These are phyloP conservation scores for Apiotrichum akiyoshidainum DNA, from an alignment of 1,284 basidiomycete genomes.

Conservation along the genomic window DNA sequence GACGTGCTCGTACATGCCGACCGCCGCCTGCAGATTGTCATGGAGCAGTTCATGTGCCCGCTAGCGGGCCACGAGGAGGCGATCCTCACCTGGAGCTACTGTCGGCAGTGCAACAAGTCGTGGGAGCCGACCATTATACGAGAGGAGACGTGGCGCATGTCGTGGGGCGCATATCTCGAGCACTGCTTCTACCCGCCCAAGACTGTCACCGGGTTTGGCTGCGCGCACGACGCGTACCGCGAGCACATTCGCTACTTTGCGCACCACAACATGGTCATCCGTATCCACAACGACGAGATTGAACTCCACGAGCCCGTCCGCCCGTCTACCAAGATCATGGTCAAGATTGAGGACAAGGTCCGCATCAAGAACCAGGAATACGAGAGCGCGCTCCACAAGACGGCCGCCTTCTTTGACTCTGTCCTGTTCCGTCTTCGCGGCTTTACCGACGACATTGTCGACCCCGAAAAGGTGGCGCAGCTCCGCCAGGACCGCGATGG, in stretches of 20 bases:
- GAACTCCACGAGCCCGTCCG: constrained; percentile 80
- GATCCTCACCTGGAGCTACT: constrained; percentile 90
- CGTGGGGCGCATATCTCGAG: constrained; percentile 51
- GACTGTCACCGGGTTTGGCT: constrained; percentile 62
- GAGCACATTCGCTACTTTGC: constrained; percentile 94
- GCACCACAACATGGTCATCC: constrained; percentile 63
- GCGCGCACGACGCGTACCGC: constrained; percentile 89
- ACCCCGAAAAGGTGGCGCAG: constrained; percentile 43
- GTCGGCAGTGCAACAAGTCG: constrained; percentile 72
- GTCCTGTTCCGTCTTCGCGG: constrained; percentile 51
- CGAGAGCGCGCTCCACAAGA: constrained; percentile 69
- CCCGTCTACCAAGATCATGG: constrained; percentile 80
- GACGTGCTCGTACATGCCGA: constrained; percentile 86
- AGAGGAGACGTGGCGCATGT: constrained; percentile 74
- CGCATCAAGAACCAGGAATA: constrained; percentile 88
- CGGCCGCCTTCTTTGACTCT: constrained; percentile 60
- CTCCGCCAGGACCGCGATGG: constrained; percentile 40
- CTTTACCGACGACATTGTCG: constrained; percentile 47
- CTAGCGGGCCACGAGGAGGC: constrained; percentile 59
- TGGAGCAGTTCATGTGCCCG: constrained; percentile 64
- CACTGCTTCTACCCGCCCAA: constrained; percentile 73
- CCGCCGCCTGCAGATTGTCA: constrained; percentile 74
- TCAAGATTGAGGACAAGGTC: constrained; percentile 79
- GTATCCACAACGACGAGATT: constrained; percentile 83
- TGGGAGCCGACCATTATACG: constrained; percentile 88